Base-by-base conservation (phyloP, 768 basidiomycete species). In the Galerina sulciceps region DNA sequence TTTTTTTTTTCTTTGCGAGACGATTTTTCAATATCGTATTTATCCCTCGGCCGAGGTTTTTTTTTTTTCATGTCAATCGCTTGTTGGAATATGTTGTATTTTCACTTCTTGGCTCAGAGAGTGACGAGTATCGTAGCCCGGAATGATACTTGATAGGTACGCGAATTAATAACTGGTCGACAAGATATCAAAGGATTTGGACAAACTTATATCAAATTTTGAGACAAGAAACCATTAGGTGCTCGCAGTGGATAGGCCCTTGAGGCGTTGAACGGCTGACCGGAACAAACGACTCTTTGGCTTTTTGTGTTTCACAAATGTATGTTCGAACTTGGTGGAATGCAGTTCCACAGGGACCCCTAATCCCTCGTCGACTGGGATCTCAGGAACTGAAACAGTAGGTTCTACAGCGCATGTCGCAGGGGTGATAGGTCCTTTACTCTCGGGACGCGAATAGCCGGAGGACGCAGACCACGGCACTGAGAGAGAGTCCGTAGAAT, bases 361-460 rank as follows among this genome's bases (percentile, higher is more conserved):
- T 22, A 79, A 67, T 46, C 69, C 73, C 53, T 76, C 70, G 38
- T 72, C 79, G 43, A 75, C 76, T 13, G 73, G 63, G 10, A 81
- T 70, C 46, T 80, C 81, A 38, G 78, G 77, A 53, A 81, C 74
- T 35, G 77, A 78, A 44, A 78, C 68, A 36, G 71, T 69, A 37
- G 78, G 78, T 47, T 80, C 78, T 10, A 72, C 63, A 15, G 83
- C 66, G 50, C 71, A 66, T 13, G 78, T 76, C 40, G 74, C 76
- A 44, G 83, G 83, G 10, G 84, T 85, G 57, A 80, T 75, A 22
- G 81, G 82, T 31, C 80, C 81, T 53, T 73, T 74, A 55, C 78
- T 81, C n/a, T 75, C 75, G 31, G 71, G 66, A 15, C 65, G 70
- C 10, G 76, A 70, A n/a, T 70, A 71, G 50, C 67, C 42, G 66